A percentile compares a stretch with the other conserved stretches of the same genome.
Evolutionary conservation across 2,329 filamentous ascomycete species (phyloP).

Genomic region (Fusarium nanum): DNA sequence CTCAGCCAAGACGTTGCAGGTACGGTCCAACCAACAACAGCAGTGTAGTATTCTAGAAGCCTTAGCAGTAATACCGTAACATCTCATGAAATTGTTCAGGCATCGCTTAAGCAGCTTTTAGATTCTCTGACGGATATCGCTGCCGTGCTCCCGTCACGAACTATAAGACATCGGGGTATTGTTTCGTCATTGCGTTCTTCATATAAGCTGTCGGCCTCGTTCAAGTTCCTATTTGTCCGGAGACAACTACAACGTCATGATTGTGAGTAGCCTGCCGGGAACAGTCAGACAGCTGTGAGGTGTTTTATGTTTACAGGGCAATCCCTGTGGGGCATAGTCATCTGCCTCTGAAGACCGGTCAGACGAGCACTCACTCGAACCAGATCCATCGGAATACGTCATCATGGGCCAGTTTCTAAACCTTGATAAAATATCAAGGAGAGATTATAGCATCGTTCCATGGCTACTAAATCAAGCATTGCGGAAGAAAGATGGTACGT

Average conservation of each 20-base stretch:
- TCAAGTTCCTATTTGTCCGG: too few species aligned
- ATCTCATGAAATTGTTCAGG: background rate
- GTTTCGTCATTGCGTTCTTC: background rate
- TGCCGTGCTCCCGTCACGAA: background rate
- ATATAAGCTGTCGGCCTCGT: too few species aligned
- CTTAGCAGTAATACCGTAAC: background rate
- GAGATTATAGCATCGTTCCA: too few species aligned
- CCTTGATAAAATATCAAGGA: too few species aligned
- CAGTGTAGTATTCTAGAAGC: background rate
- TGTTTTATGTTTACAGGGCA: background rate
- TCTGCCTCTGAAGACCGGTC: background rate
- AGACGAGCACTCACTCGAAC: too few species aligned
- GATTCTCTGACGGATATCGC: too few species aligned
- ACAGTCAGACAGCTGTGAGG: too few species aligned
- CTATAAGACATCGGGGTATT: background rate
- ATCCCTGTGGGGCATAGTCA: background rate
- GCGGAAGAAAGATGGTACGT: too few species aligned
- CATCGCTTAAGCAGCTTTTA: too few species aligned
- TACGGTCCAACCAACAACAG: background rate
- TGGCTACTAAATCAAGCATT: too few species aligned
- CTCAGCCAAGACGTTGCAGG: background rate
- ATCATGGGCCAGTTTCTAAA: too few species aligned
- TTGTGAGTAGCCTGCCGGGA: background rate
- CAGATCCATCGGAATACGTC: too few species aligned
- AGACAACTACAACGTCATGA: background rate